Percentiles rank a stretch among this genome's conserved stretches.
phyloP scores from a whole-genome alignment of 148 eudicot genomes.

The Rhododendron mucronatum region DNA sequence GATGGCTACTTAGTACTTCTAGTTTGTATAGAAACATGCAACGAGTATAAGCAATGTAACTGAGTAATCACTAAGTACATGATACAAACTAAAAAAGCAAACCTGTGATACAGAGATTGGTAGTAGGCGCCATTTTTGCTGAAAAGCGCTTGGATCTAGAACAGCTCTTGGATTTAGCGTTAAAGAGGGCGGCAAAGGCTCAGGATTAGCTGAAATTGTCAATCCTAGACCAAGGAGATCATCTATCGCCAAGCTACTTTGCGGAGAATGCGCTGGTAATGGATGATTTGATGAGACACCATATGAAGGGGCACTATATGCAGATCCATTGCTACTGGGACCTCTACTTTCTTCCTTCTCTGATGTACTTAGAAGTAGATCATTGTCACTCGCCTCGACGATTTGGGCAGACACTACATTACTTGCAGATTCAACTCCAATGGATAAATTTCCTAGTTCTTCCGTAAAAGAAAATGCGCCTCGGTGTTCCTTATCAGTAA shows the following conservation, averaged over 20 bases:
- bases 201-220: conserved; percentile 29
- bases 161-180: conserved; percentile 78
- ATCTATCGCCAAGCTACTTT: conserved; percentile 71
- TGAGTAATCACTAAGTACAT: background rate
- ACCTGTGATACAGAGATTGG: conserved; percentile 80
- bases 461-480: conserved; percentile 94
- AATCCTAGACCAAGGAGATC: conserved; percentile 85
- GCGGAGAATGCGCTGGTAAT: conserved; percentile 30
- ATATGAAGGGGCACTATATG: conserved; percentile 62
- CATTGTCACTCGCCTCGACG: conserved; percentile 89
- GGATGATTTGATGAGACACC: conserved; percentile 37
- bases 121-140: conserved; percentile 98
- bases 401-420: conserved; percentile 49
- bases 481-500: conserved; percentile 94
- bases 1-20: background rate
- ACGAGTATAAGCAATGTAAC: background rate
- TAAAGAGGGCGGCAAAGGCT: conserved; percentile 45
- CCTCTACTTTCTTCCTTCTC: conserved; percentile 66
- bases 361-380: conserved; percentile 71
- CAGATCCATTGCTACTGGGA: conserved; percentile 54
- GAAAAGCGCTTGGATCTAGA: conserved; percentile 75
- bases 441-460: conserved; percentile 64
- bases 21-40: background rate
- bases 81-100: conserved; percentile 15
- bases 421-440: conserved; percentile 54